Base-by-base conservation (phyloP, 1,139 yeast genomes). In the Martiniozyma asiatica region DNA sequence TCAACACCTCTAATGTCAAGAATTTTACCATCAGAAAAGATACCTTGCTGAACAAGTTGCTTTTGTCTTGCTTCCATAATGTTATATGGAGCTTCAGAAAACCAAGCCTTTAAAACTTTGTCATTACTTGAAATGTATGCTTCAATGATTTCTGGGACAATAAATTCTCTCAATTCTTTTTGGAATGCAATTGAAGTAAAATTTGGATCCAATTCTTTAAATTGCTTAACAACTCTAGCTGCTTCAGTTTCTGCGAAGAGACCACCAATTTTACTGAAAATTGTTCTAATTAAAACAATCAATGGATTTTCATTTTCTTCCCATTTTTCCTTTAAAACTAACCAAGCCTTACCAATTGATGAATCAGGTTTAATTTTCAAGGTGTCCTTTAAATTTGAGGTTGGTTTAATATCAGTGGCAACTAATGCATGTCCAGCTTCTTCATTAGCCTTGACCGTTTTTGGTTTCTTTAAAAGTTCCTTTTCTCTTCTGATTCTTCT, bases 1-100 rank as follows among this genome's bases (percentile, higher is more conserved):
- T 89, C 98, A 25, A 87, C 94, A 27, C 95, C 94, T 58, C 99
- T 74, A 45, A 92, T 82, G 54, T 92, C 99, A 50, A 89, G 67
- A 42, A 92, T 84, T 42, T 74, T 73, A 31, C 96, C 92, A 45
- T 92, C 98, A 13, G 96, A 77, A 48, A 81, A 81, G 33, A 89
- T 64, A 8, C 94, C 94, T 56, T 87, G 94, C 49, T 87, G 94
- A 47, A 79, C 73, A 54, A 85, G 77, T 51, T 82, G 94, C 58
- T 92, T 92, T 53, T 89, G 85, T 55, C 80, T 84, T 24, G 96
- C 94, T 43, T 81, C 73, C 73, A 94, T 85, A 33, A 92, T 94
- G 53, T 89, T 87, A 61, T 63, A 85, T 22, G 98, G 97, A 20
- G 97, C 97, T 58, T 92, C 98, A 32, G 94, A 79, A 38, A 92